phyloP scores from a whole-genome alignment of 768 basidiomycete genomes.

The Russula compacta region DNA sequence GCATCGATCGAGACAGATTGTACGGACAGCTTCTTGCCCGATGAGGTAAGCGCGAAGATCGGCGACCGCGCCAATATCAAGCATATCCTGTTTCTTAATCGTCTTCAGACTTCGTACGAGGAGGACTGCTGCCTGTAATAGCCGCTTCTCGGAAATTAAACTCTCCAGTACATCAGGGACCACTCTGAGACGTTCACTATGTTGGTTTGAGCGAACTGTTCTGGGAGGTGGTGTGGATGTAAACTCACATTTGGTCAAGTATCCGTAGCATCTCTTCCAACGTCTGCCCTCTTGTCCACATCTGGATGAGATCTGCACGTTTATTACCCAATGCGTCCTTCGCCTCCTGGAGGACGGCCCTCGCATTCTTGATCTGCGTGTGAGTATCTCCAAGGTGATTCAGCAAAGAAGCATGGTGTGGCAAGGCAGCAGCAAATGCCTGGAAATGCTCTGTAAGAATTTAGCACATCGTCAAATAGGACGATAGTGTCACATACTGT shows the following conservation, averaged over 20 bases:
- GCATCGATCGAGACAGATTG: neutral
- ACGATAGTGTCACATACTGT: conserved; percentile 43
- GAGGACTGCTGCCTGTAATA: conserved; percentile 80
- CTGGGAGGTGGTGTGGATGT: conserved; percentile 4
- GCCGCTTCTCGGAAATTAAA: conserved; percentile 90
- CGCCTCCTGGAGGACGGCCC: conserved; percentile 62
- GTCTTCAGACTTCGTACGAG: conserved; percentile 83
- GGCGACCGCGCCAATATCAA: conserved; percentile 89
- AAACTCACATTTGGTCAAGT: conserved; percentile 79
- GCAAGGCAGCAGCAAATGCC: conserved; percentile 88
- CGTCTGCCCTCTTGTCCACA: conserved; percentile 85
- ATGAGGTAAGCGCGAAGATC: conserved; percentile 80
- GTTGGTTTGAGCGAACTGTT: conserved; percentile 17
- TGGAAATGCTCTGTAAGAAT: conserved; percentile 74
- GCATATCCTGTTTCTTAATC: conserved; percentile 86
- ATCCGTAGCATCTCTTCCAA: conserved; percentile 92
- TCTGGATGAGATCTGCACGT: conserved; percentile 79
- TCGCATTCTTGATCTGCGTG: conserved; percentile 60
- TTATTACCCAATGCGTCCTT: conserved; percentile 75
- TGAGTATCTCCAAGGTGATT: conserved; percentile 67
- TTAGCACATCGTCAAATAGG: conserved; percentile 15
- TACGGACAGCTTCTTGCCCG: conserved; percentile 76
- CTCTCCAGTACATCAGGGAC: conserved; percentile 90
- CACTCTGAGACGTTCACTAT: conserved; percentile 66
- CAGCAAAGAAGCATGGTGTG: conserved; percentile 77